phyloP scores from a whole-genome alignment of 495 filamentous ascomycete genomes.

The Penicillium ucsense region DNA sequence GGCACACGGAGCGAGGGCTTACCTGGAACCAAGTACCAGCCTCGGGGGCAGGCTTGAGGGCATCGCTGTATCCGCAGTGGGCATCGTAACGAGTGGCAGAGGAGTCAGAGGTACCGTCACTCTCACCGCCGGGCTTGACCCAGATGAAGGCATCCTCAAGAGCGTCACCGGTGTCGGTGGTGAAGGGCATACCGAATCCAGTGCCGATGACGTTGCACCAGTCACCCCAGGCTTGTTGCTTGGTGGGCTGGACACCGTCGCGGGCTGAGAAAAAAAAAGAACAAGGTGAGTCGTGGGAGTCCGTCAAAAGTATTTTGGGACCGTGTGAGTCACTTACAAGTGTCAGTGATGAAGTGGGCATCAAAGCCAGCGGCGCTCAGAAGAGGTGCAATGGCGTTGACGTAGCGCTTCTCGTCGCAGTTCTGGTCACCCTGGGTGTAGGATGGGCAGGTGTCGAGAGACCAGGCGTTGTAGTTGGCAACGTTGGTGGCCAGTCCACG shows the following conservation, averaged over 20 bases:
- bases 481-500: slow-evolving; percentile 72
- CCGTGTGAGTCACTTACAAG: slow-evolving; percentile 18
- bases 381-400: slow-evolving; percentile 54
- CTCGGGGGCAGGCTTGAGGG: slow-evolving; percentile 60
- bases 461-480: slow-evolving; percentile 67
- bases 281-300: too few relatives aligned
- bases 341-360: slow-evolving; percentile 65
- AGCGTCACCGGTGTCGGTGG: slow-evolving; percentile 48
- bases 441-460: slow-evolving; percentile 29
- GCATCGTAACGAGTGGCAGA: slow-evolving; percentile 57
- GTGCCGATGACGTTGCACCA: slow-evolving; percentile 77
- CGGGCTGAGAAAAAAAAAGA: slow-evolving; percentile 27
- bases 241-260: slow-evolving; percentile 56
- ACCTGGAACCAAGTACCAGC: slow-evolving; percentile 72
- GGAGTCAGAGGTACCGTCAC: slow-evolving; percentile 62
- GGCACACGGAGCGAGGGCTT: slow-evolving; percentile 1
- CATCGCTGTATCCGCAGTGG: slow-evolving; percentile 56
- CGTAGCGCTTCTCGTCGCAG: slow-evolving; percentile 65
- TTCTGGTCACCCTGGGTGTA: slow-evolving; percentile 34
- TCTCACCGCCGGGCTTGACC: slow-evolving; percentile 78
- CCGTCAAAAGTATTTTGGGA: not conserved
- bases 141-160: slow-evolving; percentile 72
- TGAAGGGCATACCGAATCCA: slow-evolving; percentile 64
- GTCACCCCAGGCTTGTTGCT: slow-evolving; percentile 62
- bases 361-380: slow-evolving; percentile 55